Conservation (phyloP, 2,329 filamentous ascomycete genomes). For the Tolypocladium tropicale region DNA sequence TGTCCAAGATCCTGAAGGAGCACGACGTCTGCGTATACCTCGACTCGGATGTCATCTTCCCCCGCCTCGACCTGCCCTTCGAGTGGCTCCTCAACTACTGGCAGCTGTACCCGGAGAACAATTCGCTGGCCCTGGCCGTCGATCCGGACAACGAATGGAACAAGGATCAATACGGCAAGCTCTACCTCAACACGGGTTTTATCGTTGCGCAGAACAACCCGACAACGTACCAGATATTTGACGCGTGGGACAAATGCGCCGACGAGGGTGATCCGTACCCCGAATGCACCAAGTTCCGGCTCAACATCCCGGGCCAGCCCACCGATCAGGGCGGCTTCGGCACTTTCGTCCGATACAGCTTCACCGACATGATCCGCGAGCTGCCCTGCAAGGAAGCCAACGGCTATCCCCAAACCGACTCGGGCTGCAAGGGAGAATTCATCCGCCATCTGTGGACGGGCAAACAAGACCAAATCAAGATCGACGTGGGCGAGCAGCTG, state of each 20-base stretch:
- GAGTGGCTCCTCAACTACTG: slow-evolving; percentile 39
- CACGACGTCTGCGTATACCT: slow-evolving; percentile 33
- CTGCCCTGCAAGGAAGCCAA: slow-evolving; percentile 33
- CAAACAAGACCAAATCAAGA: slow-evolving; percentile 28
- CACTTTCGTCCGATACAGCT: slow-evolving; percentile 31
- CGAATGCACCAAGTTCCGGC: slow-evolving; percentile 27
- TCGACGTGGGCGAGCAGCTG: slow-evolving; percentile 25
- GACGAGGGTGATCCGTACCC: slow-evolving; percentile 26
- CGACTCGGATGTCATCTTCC: slow-evolving; percentile 34
- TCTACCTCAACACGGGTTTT: slow-evolving; percentile 42
- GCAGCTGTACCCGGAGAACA: slow-evolving; percentile 25
- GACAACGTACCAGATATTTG: slow-evolving; percentile 35
- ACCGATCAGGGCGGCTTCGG: slow-evolving; percentile 35
- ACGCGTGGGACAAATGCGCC: slow-evolving; percentile 35
- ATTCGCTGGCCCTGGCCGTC: slow-evolving; percentile 30
- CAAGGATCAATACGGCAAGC: slow-evolving; percentile 26
- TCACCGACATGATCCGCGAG: slow-evolving; percentile 26
- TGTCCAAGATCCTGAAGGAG: slow-evolving; percentile 30
- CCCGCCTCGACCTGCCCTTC: slow-evolving; percentile 30
- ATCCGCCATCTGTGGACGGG: slow-evolving; percentile 33
- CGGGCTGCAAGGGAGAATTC: slow-evolving; percentile 28
- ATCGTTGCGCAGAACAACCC: slow-evolving; percentile 41
- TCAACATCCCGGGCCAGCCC: slow-evolving; percentile 23
- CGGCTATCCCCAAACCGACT: slow-evolving; percentile 27
- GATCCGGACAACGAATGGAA: slow-evolving; percentile 28